Base-by-base conservation (phyloP, 2,329 filamentous ascomycete species). In the Amesomyces nigricolor region DNA sequence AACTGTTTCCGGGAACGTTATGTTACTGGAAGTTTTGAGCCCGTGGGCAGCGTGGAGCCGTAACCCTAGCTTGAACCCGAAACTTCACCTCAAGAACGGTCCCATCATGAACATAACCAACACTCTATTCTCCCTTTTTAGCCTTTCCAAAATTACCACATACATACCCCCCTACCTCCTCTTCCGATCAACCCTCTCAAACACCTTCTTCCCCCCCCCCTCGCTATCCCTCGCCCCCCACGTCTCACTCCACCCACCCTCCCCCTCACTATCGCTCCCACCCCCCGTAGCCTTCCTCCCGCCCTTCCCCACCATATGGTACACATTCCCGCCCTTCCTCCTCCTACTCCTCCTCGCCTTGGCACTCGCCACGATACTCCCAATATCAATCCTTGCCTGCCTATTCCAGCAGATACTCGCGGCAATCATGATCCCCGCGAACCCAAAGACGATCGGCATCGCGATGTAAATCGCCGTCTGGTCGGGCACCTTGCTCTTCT, bases 371-470 rank as follows among this genome's bases (percentile, higher is more conserved):
- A 81, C 78, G 68, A 82, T 69, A 63, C 75, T 78, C 51, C 76
- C 78, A 46, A 83, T 64, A 4, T 70, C 68, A 57, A 83, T 79
- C 57, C 66, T 66, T n/a, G 72, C 68, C 63, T 75, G 73, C 53
- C 74, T 71, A 68, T 82, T 80, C 73, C 75, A 81, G 73, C 85
- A 52, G 71, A 78, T 74, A 68, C 83, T 66, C 68, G 85, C 73
- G 70, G 84, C 43, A 62, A 81, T 57, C 59, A 78, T 70, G 47
- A 81, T 57, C 42, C 71, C 47, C 52, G 80, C 68, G 63, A 75
- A 71, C 48, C 74, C 75, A n/a, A 80, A 67, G 17, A 78, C 69
- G 52, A 72, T 68, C 16, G 80, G 80, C 5, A 83, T 71, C 13
- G 75, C 80, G 61, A 84, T 79, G 64, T 73, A 72, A 44, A 83